A percentile compares a stretch with the other conserved stretches of the same genome.
Conservation (phyloP, 116 monocot species). For the Dioscorea cayenensis region DNA sequence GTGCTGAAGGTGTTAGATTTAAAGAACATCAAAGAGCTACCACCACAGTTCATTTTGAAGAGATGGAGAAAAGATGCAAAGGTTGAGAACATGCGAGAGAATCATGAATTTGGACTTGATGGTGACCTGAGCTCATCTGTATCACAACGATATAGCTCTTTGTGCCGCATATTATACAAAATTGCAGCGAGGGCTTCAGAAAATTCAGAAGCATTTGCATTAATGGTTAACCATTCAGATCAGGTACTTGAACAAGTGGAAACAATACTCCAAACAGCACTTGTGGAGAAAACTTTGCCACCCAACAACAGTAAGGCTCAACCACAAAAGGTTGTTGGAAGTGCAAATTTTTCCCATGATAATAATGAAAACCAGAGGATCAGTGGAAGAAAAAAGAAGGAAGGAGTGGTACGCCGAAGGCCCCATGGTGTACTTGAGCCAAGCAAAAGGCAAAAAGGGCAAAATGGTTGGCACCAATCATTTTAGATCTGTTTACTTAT, state of each 20-base stretch:
- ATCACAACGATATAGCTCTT: conserved; percentile 18
- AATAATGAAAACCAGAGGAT: conserved; percentile 8
- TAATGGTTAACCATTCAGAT: conserved; percentile 30
- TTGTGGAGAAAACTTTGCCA: conserved; percentile 14
- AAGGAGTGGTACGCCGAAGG: conserved; percentile 11
- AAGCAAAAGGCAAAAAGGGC: conserved; percentile 28
- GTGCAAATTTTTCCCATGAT: conserved; percentile 9
- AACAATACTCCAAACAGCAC: conserved; percentile 18
- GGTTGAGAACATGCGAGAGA: conserved; percentile 10
- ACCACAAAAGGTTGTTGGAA: conserved; percentile 7
- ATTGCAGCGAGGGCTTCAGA: conserved; percentile 30
- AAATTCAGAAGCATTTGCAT: conserved; percentile 24
- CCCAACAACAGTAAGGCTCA: conserved; percentile 10
- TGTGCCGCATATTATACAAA: conserved; percentile 23
- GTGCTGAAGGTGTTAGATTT: conserved; percentile 44
- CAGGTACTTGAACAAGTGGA: conserved; percentile 35
- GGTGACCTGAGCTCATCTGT: conserved; percentile 23
- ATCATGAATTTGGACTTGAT: conserved; percentile 22
- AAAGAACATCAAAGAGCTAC: conserved; percentile 48
- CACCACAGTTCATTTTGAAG: conserved; percentile 32
- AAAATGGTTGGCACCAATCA: conserved; percentile 25
- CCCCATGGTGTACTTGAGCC: conserved; percentile 4
- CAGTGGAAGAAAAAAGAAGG: conserved; percentile 20
- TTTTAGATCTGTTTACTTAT: neutral
- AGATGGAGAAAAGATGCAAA: conserved; percentile 62